A percentile compares a stretch with the other conserved stretches of the same genome.
Conservation (phyloP, 1,284 basidiomycete genomes). For the Crepidotus sp. region DNA sequence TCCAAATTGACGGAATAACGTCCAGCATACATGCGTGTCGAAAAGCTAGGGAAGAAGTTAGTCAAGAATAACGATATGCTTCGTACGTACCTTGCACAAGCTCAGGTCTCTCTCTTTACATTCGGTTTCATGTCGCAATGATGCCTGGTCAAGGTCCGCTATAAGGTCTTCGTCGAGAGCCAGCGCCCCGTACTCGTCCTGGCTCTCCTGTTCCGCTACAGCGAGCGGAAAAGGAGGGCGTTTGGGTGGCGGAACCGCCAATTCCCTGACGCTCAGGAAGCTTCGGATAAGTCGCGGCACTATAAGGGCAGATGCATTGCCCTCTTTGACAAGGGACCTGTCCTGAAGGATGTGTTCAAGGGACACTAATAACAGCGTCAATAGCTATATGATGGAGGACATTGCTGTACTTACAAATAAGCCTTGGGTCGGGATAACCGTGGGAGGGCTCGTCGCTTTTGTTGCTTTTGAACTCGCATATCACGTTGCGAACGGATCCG, state of each 20-base stretch:
- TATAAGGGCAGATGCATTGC: slow-evolving; percentile 9
- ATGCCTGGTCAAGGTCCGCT: slow-evolving; percentile 5
- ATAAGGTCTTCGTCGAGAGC: slow-evolving; percentile 6
- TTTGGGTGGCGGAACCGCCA: slow-evolving; percentile 31
- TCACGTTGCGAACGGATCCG: slow-evolving; percentile 17
- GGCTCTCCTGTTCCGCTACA: slow-evolving; percentile 53
- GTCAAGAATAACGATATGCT: background rate
- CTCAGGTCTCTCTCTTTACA: slow-evolving; percentile 33
- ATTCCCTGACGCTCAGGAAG: slow-evolving; percentile 7
- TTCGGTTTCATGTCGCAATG: background rate
- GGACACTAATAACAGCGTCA: slow-evolving; percentile 5
- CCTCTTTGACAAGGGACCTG: slow-evolving; percentile 1
- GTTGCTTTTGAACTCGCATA: slow-evolving; percentile 17
- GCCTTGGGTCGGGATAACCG: slow-evolving; percentile 13
- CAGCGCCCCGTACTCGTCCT: slow-evolving; percentile 13
- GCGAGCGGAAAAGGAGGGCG: slow-evolving; percentile 26
- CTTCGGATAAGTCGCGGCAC: slow-evolving; percentile 13
- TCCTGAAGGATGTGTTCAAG: slow-evolving; percentile 13
- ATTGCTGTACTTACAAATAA: slow-evolving; percentile 9
- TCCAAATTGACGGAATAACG: slow-evolving; percentile 29
- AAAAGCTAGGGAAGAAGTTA: slow-evolving; percentile 36
- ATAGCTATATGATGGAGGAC: background rate
- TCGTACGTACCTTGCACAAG: slow-evolving; percentile 33
- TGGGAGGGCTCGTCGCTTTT: background rate
- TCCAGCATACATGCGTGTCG: slow-evolving; percentile 43